Conservation (phyloP, 495 filamentous ascomycete genomes). For the Monascus purpureus region DNA sequence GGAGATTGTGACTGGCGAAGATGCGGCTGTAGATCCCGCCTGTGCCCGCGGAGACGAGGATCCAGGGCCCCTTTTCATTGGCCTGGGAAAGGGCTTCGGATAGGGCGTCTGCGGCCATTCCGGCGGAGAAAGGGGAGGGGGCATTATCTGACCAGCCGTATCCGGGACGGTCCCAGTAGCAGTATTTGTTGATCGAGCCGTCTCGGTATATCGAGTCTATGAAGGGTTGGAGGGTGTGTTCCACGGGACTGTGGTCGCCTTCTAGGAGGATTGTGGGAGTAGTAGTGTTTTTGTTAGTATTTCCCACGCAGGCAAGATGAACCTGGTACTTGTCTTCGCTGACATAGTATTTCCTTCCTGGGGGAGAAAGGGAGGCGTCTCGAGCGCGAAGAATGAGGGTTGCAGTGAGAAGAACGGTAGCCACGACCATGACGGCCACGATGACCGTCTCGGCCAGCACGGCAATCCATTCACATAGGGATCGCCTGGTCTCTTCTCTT, state of each 20-base stretch:
- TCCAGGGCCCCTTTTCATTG: constrained; percentile 76
- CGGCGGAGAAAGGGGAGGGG: constrained; percentile 80
- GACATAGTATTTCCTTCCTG: constrained; percentile 63
- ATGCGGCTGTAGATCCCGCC: constrained; percentile 81
- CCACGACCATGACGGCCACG: constrained; percentile 48
- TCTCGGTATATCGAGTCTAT: constrained; percentile 47
- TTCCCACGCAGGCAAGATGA: constrained; percentile 73
- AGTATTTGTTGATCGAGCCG: constrained; percentile 72
- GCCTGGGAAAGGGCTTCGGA: constrained; percentile 70
- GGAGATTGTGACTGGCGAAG: constrained; percentile 65
- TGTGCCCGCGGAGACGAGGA: constrained; percentile 56
- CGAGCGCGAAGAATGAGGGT: constrained; percentile 64
- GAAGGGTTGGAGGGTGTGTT: constrained; percentile 57
- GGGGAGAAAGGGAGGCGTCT: constrained; percentile 55
- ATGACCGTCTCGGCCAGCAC: constrained; percentile 65
- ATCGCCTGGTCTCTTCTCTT: constrained; percentile 70
- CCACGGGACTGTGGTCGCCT: constrained; percentile 63
- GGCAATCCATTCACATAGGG: constrained; percentile 67
- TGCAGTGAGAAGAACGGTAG: constrained; percentile 56
- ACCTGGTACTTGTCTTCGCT: constrained; percentile 70
- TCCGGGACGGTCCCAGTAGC: constrained; percentile 91
- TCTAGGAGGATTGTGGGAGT: constrained; percentile 66
- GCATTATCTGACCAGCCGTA: constrained; percentile 86
- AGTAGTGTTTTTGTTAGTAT: constrained; percentile 30
- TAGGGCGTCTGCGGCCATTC: constrained; percentile 75